Evolutionary conservation across 2,329 filamentous ascomycete species (phyloP).

Genomic region (Colletotrichum nymphaeae): DNA sequence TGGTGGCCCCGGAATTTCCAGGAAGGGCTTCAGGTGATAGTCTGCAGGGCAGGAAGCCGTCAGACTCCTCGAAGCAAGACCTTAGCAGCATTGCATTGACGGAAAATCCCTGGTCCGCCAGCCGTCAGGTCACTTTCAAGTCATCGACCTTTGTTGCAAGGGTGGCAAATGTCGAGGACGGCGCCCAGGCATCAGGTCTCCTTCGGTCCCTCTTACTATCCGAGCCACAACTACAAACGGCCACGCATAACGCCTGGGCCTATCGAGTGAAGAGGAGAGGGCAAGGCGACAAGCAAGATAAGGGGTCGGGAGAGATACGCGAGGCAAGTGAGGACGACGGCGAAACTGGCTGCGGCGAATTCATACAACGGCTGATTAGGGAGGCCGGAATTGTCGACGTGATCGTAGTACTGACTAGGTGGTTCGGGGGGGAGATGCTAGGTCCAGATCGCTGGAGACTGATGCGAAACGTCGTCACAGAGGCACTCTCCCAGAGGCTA

Average conservation of each 20-base stretch:
- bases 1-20: conserved; percentile 26
- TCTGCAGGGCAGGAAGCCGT: conserved; percentile 20
- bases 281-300: background rate
- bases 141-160: conserved; percentile 69
- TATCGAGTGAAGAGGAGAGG: conserved; percentile 47
- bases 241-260: conserved; percentile 70
- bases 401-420: conserved; percentile 69
- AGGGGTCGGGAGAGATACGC: conserved; percentile 42
- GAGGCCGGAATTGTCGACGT: conserved; percentile 62
- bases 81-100: conserved; percentile 33
- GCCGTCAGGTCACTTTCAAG: conserved; percentile 62
- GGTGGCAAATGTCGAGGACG: conserved; percentile 53
- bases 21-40: conserved; percentile 23
- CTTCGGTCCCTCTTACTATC: conserved; percentile 60
- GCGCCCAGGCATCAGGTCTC: conserved; percentile 53
- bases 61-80: conserved; percentile 33
- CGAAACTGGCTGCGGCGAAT: conserved; percentile 68
- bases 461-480: conserved; percentile 67
- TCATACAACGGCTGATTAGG: conserved; percentile 65
- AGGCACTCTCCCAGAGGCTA: conserved; percentile 64
- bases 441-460: conserved; percentile 72
- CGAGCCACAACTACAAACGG: conserved; percentile 62
- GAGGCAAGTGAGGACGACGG: conserved; percentile 70
- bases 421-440: conserved; percentile 72
- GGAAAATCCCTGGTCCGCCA: conserved; percentile 59